These are phyloP conservation scores for Cicer bijugum DNA, from an alignment of 306 rosid genomes.

Conservation along the genomic window DNA sequence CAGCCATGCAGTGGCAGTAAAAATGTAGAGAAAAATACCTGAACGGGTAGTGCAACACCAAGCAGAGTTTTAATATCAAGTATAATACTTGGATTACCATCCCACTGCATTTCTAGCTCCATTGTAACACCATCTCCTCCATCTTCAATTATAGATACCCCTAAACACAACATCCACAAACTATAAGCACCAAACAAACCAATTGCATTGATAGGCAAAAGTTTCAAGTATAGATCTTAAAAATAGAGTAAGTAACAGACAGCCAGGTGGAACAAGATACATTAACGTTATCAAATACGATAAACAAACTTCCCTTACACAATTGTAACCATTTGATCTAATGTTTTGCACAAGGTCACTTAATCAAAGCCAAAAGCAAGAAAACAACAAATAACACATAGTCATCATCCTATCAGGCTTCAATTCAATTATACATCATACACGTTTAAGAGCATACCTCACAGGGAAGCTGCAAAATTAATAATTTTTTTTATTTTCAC, in stretches of 20 bases:
- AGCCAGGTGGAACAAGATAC: background rate
- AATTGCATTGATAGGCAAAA: conserved; percentile 16
- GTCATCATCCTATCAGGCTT: conserved; percentile 4
- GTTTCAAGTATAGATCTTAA: background rate
- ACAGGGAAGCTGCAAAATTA: background rate
- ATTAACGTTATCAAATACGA: conserved; percentile 15
- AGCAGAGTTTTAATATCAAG: conserved; percentile 83
- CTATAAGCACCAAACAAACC: conserved; percentile 43
- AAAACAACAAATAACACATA: conserved; percentile 2
- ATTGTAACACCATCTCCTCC: conserved; percentile 72
- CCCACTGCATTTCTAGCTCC: conserved; percentile 99
- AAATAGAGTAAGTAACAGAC: conserved; percentile 9
- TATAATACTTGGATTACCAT: conserved; percentile 92
- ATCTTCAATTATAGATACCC: conserved; percentile 79
- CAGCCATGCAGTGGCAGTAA: background rate
- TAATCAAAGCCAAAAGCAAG: conserved; percentile 20
- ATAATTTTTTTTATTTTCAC: no score
- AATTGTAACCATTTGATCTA: background rate
- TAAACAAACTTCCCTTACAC: background rate
- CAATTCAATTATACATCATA: background rate
- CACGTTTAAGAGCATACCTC: background rate
- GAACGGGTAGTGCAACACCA: conserved; percentile 86
- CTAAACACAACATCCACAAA: conserved; percentile 53
- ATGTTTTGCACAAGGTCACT: conserved; percentile 32
- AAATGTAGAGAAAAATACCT: conserved; percentile 56